Percentiles rank a stretch among this genome's conserved stretches.
Conservation (phyloP, 108 stramenopile species). For the Nitzschia sp. region DNA sequence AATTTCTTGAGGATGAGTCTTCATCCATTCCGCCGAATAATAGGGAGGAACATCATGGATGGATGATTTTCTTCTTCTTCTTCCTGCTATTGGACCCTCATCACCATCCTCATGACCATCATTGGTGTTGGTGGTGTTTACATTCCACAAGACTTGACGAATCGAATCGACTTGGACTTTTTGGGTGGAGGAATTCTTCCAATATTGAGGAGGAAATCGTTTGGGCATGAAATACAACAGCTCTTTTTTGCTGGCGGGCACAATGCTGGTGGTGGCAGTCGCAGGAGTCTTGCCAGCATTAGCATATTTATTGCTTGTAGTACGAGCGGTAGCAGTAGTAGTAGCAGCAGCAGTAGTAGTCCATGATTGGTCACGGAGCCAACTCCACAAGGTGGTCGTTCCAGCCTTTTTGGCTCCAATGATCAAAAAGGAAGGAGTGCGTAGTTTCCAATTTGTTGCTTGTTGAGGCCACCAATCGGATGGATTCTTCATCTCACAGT, state of each 20-base stretch:
- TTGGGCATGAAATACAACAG: constrained; percentile 52
- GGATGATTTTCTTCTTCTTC: too few relatives aligned
- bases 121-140: background rate
- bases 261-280: constrained; percentile 49
- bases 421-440: constrained; percentile 60
- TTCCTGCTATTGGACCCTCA: too few relatives aligned
- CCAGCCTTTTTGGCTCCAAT: constrained; percentile 88
- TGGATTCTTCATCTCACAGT: background rate
- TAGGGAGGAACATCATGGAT: background rate
- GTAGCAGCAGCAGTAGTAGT: background rate
- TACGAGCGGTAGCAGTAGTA: constrained; percentile 51
- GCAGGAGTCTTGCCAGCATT: background rate
- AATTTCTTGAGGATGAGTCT: background rate
- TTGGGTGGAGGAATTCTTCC: too few relatives aligned
- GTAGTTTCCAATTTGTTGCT: background rate
- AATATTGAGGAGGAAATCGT: background rate
- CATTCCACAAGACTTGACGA: background rate
- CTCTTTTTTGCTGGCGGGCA: constrained; percentile 65
- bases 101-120: background rate
- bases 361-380: constrained; percentile 56
- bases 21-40: background rate
- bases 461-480: background rate
- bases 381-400: constrained; percentile 86
- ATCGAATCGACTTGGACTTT: background rate
- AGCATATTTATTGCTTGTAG: constrained; percentile 68